Conservation (phyloP, 2,329 filamentous ascomycete species). For the Emmonsiellopsis sp. region DNA sequence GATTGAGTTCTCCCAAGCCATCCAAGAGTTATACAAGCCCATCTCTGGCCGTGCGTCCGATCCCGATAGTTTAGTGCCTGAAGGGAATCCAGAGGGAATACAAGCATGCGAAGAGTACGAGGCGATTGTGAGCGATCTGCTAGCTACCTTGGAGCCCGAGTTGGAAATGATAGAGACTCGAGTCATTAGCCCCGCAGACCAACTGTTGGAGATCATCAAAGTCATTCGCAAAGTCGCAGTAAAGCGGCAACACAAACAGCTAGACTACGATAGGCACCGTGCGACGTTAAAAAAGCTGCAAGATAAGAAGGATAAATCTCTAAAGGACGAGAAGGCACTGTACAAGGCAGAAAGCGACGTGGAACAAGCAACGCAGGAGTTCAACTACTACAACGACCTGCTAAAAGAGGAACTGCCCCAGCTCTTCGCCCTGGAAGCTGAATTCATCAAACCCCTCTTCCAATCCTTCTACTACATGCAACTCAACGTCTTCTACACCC, state of each 20-base stretch:
- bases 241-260: slow-evolving; percentile 94
- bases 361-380: slow-evolving; percentile 88
- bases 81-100: slow-evolving; percentile 90
- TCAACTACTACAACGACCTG: slow-evolving; percentile 95
- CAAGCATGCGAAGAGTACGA: slow-evolving; percentile 95
- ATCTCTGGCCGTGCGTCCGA: slow-evolving; percentile 95
- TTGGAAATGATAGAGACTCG: slow-evolving; percentile 94
- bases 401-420: slow-evolving; percentile 93
- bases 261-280: slow-evolving; percentile 88
- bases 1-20: slow-evolving; percentile 95
- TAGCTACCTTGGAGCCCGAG: slow-evolving; percentile 80
- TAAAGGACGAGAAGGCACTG: slow-evolving; percentile 95
- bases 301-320: slow-evolving; percentile 91
- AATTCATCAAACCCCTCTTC: slow-evolving; percentile 95
- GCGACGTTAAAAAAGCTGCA: slow-evolving; percentile 82
- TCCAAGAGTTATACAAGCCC: slow-evolving; percentile 94
- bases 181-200: slow-evolving; percentile 84
- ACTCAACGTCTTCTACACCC: slow-evolving; percentile 95
- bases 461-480: slow-evolving; percentile 99
- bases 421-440: slow-evolving; percentile 76
- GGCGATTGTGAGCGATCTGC: slow-evolving; percentile 76
- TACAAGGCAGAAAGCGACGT: slow-evolving; percentile 92
- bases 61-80: slow-evolving; percentile 67
- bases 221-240: slow-evolving; percentile 76
- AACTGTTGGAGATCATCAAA: slow-evolving; percentile 91